Evolutionary conservation across 2,329 filamentous ascomycete genomes (phyloP), one percentile per base, ranked within the genome.

Genomic region (Botryotinia calthae): DNA sequence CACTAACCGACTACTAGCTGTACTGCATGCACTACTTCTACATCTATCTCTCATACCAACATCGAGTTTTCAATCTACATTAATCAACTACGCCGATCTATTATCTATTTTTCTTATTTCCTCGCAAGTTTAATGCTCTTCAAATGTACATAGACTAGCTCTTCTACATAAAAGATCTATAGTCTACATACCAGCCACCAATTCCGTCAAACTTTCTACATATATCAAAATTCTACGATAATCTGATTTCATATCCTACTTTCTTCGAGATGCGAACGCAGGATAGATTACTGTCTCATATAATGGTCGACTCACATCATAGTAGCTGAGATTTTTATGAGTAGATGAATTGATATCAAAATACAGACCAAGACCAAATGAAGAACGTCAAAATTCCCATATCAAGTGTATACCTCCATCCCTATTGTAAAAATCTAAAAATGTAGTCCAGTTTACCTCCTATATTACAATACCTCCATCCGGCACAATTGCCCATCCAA

Each of bases 151-250:
- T 56, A 56, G 5, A 2, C 12, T 7, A 54, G 51, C 12, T 3
- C 0, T 51, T 25, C 10, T n/a, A 14, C 0, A 6, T 2, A 14
- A 14, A 4, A 51, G 48, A 51, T 51, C 48, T 16, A 16, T 0
- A 51, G 25, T 51, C 48, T n/a, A 16, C 12, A 51, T n/a, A n/a
- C n/a, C 14, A 42, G 40, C 40, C 40, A 42, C 40, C 40, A 14
- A 42, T 14, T 16, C 40, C 40, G 14, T 56, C 51, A 56, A 56
- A 56, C 6, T 18, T 3, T 28, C 51, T 56, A 16, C 28, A 3
- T 4, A 37, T 37, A 37, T 22, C 51, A 18, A 18, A 18, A 56
- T 28, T 9, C 2, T 16, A 56, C n/a, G 25, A 18, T 2, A 8
- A 8, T 2, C 1, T 54, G 6, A 18, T 18, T 16, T 16, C 1